These are phyloP conservation scores for Saturnispora saitoi DNA, from an alignment of 805 yeast genomes.

Conservation along the genomic window DNA sequence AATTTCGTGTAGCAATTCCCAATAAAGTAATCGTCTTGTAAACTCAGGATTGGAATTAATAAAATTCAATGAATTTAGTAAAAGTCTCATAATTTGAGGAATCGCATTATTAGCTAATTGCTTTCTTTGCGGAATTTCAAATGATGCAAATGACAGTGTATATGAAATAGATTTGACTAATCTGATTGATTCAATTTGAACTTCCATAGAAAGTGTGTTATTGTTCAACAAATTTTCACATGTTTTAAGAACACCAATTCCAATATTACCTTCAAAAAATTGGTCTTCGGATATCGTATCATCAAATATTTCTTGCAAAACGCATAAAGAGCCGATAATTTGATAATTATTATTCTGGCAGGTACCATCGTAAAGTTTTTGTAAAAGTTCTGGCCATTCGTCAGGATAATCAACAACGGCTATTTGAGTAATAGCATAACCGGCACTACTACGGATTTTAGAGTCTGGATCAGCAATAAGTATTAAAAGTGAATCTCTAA, in stretches of 20 bases:
- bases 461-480: conserved; percentile 42
- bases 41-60: conserved; percentile 2
- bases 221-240: conserved; percentile 35
- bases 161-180: conserved; percentile 46
- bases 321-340: conserved; percentile 47
- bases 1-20: conserved; percentile 23
- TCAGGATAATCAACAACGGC: conserved; percentile 91
- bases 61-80: conserved; percentile 12
- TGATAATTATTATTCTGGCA: conserved; percentile 28
- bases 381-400: conserved; percentile 78
- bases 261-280: conserved; percentile 71
- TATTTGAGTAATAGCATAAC: conserved; percentile 73
- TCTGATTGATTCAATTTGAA: conserved; percentile 40
- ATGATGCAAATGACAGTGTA: conserved; percentile 46
- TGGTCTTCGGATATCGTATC: conserved; percentile 82
- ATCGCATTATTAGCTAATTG: conserved; percentile 27
- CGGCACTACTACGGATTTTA: conserved; percentile 56
- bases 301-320: conserved; percentile 70
- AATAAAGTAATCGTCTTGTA: conserved; percentile 14
- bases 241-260: conserved; percentile 43
- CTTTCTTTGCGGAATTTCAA: conserved; percentile 30
- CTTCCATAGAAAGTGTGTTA: conserved; percentile 21
- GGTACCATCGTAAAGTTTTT: conserved; percentile 34
- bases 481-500: conserved; percentile 44
- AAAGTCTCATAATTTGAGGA: conserved; percentile 22